A percentile compares a stretch with the other conserved stretches of the same genome.
Conservation (phyloP, 2,329 filamentous ascomycete species). For the Geosmithia flava region DNA sequence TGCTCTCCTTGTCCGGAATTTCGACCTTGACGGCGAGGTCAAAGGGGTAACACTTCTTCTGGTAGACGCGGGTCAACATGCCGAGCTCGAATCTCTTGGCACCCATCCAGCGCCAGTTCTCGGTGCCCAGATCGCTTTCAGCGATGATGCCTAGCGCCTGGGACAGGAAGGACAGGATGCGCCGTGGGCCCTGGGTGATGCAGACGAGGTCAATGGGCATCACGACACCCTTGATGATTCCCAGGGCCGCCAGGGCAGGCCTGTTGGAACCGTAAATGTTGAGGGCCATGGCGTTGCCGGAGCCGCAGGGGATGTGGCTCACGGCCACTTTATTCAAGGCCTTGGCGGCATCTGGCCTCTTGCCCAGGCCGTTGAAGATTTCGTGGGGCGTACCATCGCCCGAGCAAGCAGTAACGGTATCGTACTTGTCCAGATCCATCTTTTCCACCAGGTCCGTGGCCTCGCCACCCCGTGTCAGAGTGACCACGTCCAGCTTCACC, state of each 20-base stretch:
- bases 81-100: conserved; percentile 74
- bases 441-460: conserved; percentile 64
- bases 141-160: conserved; percentile 85
- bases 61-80: conserved; percentile 63
- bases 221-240: conserved; percentile 76
- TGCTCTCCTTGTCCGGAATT: conserved; percentile 59
- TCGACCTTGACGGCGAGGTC: conserved; percentile 80
- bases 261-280: conserved; percentile 76
- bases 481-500: conserved; percentile 62
- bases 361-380: conserved; percentile 84
- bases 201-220: conserved; percentile 78
- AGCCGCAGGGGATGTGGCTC: conserved; percentile 80
- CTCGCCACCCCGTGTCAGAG: conserved; percentile 62
- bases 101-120: conserved; percentile 90
- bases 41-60: conserved; percentile 73
- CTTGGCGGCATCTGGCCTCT: conserved; percentile 58
- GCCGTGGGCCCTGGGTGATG: conserved; percentile 66
- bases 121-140: conserved; percentile 80
- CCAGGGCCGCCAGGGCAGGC: conserved; percentile 64
- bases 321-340: conserved; percentile 72
- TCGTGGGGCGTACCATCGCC: conserved; percentile 89
- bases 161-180: conserved; percentile 77
- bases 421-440: conserved; percentile 67
- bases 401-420: conserved; percentile 79
- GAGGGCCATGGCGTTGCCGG: conserved; percentile 85